A percentile compares a stretch with the other conserved stretches of the same genome.
These are phyloP conservation scores for Fusarium mexicanum DNA, from an alignment of 2,329 filamentous ascomycete species.

Conservation along the genomic window DNA sequence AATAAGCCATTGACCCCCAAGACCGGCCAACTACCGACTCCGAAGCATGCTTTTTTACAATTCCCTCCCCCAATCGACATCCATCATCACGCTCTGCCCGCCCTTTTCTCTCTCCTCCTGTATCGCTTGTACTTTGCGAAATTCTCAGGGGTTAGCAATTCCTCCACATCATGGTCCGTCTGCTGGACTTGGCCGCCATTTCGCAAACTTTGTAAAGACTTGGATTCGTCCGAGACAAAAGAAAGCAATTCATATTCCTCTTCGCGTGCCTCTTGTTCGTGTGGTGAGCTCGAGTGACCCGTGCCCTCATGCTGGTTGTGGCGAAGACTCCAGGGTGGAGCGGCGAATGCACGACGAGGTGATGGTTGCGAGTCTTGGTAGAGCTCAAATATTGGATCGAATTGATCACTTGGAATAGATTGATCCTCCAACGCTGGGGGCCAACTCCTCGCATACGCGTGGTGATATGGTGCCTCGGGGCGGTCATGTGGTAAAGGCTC, in stretches of 20 bases:
- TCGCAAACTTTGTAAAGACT: not conserved
- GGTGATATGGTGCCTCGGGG: not conserved
- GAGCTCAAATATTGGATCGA: too few relatives aligned
- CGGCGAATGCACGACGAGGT: not conserved
- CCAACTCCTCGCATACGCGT: not conserved
- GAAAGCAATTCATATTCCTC: rapidly evolving
- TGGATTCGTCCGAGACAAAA: not conserved
- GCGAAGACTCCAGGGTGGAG: rapidly evolving
- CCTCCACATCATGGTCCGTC: not conserved
- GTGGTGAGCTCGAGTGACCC: rapidly evolving
- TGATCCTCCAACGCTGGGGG: not conserved
- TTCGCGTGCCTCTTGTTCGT: too few relatives aligned
- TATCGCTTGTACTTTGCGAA: not conserved
- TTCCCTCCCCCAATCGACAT: not conserved
- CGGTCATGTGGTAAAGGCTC: too few relatives aligned
- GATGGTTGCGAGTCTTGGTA: not conserved
- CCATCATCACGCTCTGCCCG: not conserved
- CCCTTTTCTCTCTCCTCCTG: not conserved
- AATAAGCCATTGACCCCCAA: not conserved
- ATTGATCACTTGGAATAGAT: not conserved
- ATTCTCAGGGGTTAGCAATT: not conserved
- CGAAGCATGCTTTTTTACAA: not conserved
- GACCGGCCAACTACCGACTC: not conserved
- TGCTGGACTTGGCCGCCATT: not conserved
- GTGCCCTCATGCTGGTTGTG: not conserved